Conservation (phyloP, 495 filamentous ascomycete genomes). For the Thozetella sp. region DNA sequence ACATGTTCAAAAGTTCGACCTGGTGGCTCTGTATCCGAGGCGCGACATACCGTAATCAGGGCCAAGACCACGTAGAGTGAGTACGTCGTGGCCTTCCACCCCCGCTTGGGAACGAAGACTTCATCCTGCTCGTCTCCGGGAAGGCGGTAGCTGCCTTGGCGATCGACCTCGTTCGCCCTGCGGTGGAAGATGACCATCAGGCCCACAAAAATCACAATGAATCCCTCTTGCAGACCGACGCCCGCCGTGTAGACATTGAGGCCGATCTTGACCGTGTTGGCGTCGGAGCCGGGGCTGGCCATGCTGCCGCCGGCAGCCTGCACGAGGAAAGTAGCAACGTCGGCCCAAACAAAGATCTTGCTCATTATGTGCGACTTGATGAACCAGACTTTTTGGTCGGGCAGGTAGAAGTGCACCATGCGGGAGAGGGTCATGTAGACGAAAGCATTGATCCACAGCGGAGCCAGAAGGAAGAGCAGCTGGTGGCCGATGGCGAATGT, state of each 20-base stretch:
- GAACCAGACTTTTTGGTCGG: slow-evolving; percentile 40
- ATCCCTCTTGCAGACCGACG: slow-evolving; percentile 60
- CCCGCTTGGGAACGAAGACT: slow-evolving; percentile 12
- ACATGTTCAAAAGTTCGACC: not conserved
- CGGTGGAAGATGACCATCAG: slow-evolving; percentile 53
- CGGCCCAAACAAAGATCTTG: slow-evolving; percentile 63
- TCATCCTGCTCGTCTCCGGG: not conserved
- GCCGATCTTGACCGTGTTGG: slow-evolving; percentile 29
- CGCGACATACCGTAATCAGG: slow-evolving; percentile 51
- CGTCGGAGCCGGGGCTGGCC: slow-evolving; percentile 23
- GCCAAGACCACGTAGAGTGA: slow-evolving; percentile 49
- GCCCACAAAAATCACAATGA: slow-evolving; percentile 54
- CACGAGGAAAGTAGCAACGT: slow-evolving; percentile 65
- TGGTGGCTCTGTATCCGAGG: too few species aligned
- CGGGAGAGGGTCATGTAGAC: slow-evolving; percentile 70
- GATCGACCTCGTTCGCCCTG: slow-evolving; percentile 15
- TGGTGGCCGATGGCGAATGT: slow-evolving; percentile 22
- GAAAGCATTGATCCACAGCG: slow-evolving; percentile 64
- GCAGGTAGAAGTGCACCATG: slow-evolving; percentile 61
- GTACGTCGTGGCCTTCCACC: slow-evolving; percentile 48
- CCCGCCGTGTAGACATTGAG: slow-evolving; percentile 64
- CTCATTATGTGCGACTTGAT: slow-evolving; percentile 53
- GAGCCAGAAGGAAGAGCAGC: slow-evolving; percentile 45
- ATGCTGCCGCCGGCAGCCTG: slow-evolving; percentile 56
- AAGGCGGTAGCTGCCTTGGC: not conserved